phyloP scores from a whole-genome alignment of 768 basidiomycete species.

The Tylopilus cervinicoccineus region DNA sequence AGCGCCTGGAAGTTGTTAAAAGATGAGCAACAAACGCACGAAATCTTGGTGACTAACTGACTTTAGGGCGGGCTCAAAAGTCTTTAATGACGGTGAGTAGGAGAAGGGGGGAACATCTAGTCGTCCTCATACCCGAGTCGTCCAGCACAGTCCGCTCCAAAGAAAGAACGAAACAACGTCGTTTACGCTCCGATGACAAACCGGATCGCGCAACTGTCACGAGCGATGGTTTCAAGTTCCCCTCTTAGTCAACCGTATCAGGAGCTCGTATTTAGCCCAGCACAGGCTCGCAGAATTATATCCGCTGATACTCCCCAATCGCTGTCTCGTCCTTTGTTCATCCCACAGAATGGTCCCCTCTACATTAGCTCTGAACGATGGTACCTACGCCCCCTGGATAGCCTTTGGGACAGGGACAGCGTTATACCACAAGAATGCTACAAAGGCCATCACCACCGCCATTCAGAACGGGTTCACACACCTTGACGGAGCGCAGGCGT shows the following conservation, averaged over 20 bases:
- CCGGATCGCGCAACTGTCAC: slow-evolving; percentile 7
- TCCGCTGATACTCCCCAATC: neutral
- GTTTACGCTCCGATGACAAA: neutral
- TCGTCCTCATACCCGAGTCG: no score
- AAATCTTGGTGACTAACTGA: slow-evolving; percentile 4
- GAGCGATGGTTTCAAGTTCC: slow-evolving; percentile 5
- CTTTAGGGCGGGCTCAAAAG: slow-evolving; percentile 45
- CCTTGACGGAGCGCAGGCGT: slow-evolving; percentile 61
- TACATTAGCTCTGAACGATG: slow-evolving; percentile 51
- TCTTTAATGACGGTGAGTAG: neutral
- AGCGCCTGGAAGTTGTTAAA: slow-evolving; percentile 63
- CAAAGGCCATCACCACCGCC: slow-evolving; percentile 38
- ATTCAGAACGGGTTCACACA: slow-evolving; percentile 57
- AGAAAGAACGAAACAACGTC: no score
- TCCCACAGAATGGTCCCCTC: slow-evolving; percentile 23
- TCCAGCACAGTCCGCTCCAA: no score
- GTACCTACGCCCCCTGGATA: slow-evolving; percentile 48
- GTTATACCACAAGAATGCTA: slow-evolving; percentile 42
- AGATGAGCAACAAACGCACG: slow-evolving; percentile 38
- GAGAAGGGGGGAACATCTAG: neutral
- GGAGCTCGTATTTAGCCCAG: slow-evolving; percentile 7
- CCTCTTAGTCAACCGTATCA: slow-evolving; percentile 10
- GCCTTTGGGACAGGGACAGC: slow-evolving; percentile 64
- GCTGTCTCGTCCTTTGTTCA: slow-evolving; percentile 6
- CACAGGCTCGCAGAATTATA: neutral